phyloP scores from a whole-genome alignment of 2,329 filamentous ascomycete genomes.

The Emergomyces pasteurianus region DNA sequence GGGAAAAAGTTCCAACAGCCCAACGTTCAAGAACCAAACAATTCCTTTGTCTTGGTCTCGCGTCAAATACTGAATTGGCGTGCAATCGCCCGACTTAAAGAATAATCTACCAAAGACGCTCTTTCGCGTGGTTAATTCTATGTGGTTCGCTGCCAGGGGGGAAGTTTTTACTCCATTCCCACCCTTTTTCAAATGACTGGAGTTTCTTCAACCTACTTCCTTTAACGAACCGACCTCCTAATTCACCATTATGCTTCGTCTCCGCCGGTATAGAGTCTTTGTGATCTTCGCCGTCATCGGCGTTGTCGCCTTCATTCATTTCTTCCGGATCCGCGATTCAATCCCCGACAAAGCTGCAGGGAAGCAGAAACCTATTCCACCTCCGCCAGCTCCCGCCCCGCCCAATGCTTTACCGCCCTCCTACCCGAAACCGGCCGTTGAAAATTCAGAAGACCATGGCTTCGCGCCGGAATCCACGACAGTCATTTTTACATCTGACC shows the following conservation, averaged over 20 bases:
- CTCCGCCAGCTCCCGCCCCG: background rate
- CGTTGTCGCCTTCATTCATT: slow-evolving; percentile 39
- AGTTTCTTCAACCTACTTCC: background rate
- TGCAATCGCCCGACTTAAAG: background rate
- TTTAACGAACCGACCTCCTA: background rate
- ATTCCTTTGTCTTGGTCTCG: background rate
- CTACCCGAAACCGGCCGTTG: background rate
- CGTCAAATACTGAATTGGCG: background rate
- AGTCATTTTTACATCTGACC: background rate
- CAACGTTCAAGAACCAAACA: background rate
- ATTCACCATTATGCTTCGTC: slow-evolving; percentile 31
- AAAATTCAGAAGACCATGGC: background rate
- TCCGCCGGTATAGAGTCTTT: slow-evolving; percentile 38
- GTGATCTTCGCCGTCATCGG: slow-evolving; percentile 33
- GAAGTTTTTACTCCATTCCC: background rate
- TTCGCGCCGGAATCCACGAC: slow-evolving; percentile 1
- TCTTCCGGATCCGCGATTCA: slow-evolving; percentile 33
- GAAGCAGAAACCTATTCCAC: background rate
- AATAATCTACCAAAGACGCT: background rate
- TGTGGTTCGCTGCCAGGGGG: background rate
- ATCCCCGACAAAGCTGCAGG: background rate
- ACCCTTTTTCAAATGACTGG: background rate
- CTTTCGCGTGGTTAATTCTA: background rate
- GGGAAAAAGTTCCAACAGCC: background rate
- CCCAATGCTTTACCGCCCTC: background rate